Base-by-base conservation (phyloP, 163 green algal species). In the Volvox carteri region DNA sequence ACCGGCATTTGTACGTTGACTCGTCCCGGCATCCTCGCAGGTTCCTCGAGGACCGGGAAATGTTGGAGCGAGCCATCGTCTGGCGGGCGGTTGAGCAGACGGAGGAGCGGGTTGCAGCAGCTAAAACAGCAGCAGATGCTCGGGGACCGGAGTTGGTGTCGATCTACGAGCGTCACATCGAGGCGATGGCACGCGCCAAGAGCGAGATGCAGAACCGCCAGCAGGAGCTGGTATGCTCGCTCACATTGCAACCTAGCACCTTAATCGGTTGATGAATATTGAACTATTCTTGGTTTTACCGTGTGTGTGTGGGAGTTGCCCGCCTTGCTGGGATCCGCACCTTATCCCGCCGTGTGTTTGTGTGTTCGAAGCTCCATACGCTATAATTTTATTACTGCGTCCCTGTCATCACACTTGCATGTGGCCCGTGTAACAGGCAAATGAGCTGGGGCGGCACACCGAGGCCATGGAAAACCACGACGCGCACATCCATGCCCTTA, bases 41-140 rank as follows among this genome's bases (percentile, higher is more conserved):
- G 81, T 56, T 67, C 19, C 11, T 87, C 44, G 12, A 56, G 8
- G 21, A 80, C 12, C 81, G 81, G 12, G 81, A 87, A 14, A 44
- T 73, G 19, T 46, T 80, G 19, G 81, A 87, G 81, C 25, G 28
- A 33, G 81, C 81, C 4, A 33, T 72, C 1, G 33, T 14, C 0
- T 87, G 81, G 81, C 65, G 65, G 12, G 28, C 39, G 0, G 81
- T 90, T 58, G 46, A 72, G 41, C 37, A 73, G 30, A 44, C 58
- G 58, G 73, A 85, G 85, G 85, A 56, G 70, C 39, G 12, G 3
- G 28, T 78, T 42, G 54, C 16, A 19, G 72, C 25, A 16, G 52
- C 52, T 23, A 39, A 28, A 16, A 35, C 25, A 0, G 54, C 39
- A 0, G 62, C 70, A 11, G 39, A 84, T 5, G 42, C 5, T 6